Conservation (phyloP, 129 eudicot genomes). For the Smallanthus sonchifolius region DNA sequence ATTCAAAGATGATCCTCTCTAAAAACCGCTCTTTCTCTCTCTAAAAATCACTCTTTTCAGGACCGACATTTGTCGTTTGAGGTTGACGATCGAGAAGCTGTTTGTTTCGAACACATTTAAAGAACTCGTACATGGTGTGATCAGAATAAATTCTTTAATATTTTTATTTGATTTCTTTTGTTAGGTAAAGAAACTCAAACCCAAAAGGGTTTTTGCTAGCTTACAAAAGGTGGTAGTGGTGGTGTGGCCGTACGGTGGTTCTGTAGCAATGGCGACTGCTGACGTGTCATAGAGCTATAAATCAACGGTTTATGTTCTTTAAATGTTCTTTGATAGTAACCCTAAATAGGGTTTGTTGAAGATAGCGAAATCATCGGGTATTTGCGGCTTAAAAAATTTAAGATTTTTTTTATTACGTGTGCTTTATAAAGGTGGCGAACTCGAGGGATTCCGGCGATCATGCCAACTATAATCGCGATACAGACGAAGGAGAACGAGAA, state of each 20-base stretch:
- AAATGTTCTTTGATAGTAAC: conserved; percentile 24
- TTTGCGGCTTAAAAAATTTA: not conserved
- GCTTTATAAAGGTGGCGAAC: conserved; percentile 75
- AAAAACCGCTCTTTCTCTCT: not conserved
- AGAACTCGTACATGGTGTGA: conserved; percentile 21
- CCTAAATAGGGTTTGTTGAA: not conserved
- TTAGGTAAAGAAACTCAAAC: conserved; percentile 40
- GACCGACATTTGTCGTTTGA: conserved; percentile 33
- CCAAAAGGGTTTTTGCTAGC: conserved; percentile 27
- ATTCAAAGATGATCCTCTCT: conserved; percentile 31
- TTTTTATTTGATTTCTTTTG: not conserved
- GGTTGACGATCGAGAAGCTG: conserved; percentile 20
- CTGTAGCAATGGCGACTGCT: conserved; percentile 30
- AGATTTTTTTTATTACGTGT: conserved; percentile 20
- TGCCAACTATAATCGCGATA: conserved; percentile 20
- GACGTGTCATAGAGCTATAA: not conserved
- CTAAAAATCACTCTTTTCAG: not conserved
- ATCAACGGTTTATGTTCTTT: not conserved
- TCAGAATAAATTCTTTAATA: conserved; percentile 21
- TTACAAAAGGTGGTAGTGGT: conserved; percentile 22
- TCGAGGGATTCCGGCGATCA: conserved; percentile 42
- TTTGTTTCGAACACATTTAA: conserved; percentile 24
- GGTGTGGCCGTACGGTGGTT: conserved; percentile 8
- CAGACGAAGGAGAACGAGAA: conserved; percentile 31
- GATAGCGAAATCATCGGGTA: conserved; percentile 9